Evolutionary conservation across 1,284 basidiomycete genomes (phyloP).

Genomic region (Leccinum fallax): DNA sequence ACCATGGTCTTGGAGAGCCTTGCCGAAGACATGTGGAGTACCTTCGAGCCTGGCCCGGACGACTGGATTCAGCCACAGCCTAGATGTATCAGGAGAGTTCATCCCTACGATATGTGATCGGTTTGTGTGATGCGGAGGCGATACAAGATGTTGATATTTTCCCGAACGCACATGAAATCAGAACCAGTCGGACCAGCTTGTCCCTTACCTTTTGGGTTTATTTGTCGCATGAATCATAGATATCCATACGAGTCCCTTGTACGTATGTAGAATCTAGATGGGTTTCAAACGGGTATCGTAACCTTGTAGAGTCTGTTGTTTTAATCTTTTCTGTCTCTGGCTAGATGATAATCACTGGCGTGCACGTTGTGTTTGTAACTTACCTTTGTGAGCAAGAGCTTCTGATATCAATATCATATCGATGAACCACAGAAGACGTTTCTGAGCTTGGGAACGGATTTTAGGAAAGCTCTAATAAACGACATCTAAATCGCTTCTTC

Average conservation of each 20-base stretch:
- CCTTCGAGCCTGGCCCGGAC: slow-evolving; percentile 2
- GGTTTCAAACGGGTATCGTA: neutral
- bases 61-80: slow-evolving; percentile 32
- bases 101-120: slow-evolving; percentile 10
- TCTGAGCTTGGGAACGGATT: neutral
- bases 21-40: neutral
- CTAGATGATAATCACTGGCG: no score
- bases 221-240: neutral
- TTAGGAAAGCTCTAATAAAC: neutral
- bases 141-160: neutral
- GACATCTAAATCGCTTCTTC: no score
- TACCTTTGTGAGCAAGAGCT: neutral
- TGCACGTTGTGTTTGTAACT: neutral
- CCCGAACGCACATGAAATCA: neutral
- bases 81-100: slow-evolving; percentile 21
- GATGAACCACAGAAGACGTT: neutral
- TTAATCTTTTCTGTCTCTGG: neutral
- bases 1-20: neutral
- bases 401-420: neutral
- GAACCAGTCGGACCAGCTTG: neutral
- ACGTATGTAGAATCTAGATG: neutral
- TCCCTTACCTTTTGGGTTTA: neutral
- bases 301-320: neutral
- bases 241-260: neutral
- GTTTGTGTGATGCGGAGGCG: neutral